Percentiles rank a stretch among this genome's conserved stretches.
Evolutionary conservation across 2,329 filamentous ascomycete genomes (phyloP).

Genomic region (Elsinoe fawcettii): DNA sequence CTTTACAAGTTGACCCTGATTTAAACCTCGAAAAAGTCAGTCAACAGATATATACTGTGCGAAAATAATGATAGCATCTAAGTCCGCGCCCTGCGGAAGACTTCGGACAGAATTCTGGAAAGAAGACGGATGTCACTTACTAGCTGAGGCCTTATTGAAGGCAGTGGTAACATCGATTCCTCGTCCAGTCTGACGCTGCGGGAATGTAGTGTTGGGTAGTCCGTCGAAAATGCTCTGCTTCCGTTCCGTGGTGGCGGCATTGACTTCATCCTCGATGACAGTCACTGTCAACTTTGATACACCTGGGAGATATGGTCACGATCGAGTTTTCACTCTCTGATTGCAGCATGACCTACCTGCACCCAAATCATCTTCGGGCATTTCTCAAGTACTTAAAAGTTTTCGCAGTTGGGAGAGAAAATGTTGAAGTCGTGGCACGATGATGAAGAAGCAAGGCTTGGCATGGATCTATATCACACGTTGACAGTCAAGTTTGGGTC

Average conservation of each 20-base stretch:
- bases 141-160: slow-evolving; percentile 28
- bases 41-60: no score
- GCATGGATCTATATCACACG: neutral
- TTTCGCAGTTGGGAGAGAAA: neutral
- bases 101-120: neutral
- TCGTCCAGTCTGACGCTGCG: slow-evolving; percentile 3
- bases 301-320: neutral
- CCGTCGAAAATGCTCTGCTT: neutral
- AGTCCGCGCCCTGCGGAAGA: neutral
- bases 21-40: neutral
- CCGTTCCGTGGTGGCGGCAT: neutral
- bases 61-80: no score
- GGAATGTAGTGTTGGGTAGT: neutral
- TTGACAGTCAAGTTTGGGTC: neutral
- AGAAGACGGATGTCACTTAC: slow-evolving; percentile 16
- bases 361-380: slow-evolving; percentile 20
- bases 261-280: slow-evolving; percentile 1
- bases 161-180: slow-evolving; percentile 29
- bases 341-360: slow-evolving; percentile 17
- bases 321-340: neutral
- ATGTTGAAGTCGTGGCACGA: neutral
- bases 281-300: slow-evolving; percentile 5
- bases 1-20: slow-evolving; percentile 76
- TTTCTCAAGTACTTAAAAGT: slow-evolving; percentile 12
- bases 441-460: neutral